Base-by-base conservation (phyloP, 1,284 basidiomycete species). In the Cryptococcus sp. region DNA sequence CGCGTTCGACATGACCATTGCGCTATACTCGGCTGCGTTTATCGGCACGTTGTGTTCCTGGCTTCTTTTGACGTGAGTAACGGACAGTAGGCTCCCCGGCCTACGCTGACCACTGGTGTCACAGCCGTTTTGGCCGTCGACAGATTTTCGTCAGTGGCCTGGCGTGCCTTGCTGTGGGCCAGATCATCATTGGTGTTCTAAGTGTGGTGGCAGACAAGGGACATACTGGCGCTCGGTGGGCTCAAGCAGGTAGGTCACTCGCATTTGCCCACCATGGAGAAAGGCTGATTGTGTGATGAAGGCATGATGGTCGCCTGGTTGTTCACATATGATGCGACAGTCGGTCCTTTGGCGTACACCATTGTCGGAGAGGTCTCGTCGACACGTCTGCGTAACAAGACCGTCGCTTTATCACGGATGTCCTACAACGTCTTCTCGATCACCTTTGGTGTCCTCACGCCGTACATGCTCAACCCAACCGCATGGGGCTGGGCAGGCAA, bases 351-450 rank as follows among this genome's bases (percentile, higher is more conserved):
- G 11, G 58, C 55, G 5, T 61, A 78, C 65, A 65, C 68, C 54
- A 64, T 81, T 49, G 78, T 80, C 20, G 77, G 78, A 22, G 80
- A 81, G 58, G 66, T 75, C 23, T 67, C 72, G 0, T 76, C 77
- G 20, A 79, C 77, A 11, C 73, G 79, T 22, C 71, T 80, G 8
- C 72, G 80, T 50, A 75, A 78, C 54, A 82, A 82, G 72, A 79
- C 81, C 4, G 77, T 82, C 64, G 81, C 78, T 4, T 73, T 83
- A 15, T 59, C 65, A 1, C 76, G 81, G n/a, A 78, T 76, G 55
- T 59, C 68, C 15, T 82, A 81, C 74, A 79, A 80, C 63, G 62
- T 80, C 45, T 72, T 73, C 63, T 77, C 54, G 5, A 47, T 64
- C 23, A 39, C 50, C 10, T 52, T 55, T 22, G 62, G 64, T 23